A percentile compares a stretch with the other conserved stretches of the same genome.
Conservation (phyloP, 257 asterid genomes). For the Nicotiana tabacum region DNA sequence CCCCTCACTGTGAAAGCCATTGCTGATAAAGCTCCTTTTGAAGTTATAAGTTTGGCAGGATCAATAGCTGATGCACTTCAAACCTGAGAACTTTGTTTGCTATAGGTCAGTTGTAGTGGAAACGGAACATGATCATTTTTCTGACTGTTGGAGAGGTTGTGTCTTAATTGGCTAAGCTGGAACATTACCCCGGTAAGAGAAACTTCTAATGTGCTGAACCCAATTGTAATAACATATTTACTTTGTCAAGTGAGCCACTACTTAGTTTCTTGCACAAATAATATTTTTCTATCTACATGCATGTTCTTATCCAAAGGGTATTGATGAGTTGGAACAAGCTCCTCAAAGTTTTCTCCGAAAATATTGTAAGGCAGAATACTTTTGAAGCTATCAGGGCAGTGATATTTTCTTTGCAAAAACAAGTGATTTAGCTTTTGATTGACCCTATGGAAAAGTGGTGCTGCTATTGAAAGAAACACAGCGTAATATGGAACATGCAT, state of each 20-base stretch:
- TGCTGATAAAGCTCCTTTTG: slow-evolving; percentile 67
- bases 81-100: slow-evolving; percentile 28
- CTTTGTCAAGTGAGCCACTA: neutral
- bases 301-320: neutral
- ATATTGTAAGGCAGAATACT: neutral
- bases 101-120: neutral
- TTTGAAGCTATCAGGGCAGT: neutral
- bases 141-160: neutral
- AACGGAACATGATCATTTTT: neutral
- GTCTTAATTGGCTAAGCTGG: neutral
- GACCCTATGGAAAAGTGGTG: neutral
- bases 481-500: neutral
- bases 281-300: neutral
- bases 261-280: neutral
- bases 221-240: neutral
- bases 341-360: neutral
- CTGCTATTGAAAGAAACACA: neutral
- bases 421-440: neutral
- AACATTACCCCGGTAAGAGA: neutral
- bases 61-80: slow-evolving; percentile 93
- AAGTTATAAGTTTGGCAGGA: slow-evolving; percentile 82
- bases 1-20: slow-evolving; percentile 68
- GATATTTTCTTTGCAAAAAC: neutral
- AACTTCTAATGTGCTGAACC: neutral
- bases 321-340: neutral